Base-by-base conservation (phyloP, 352 stramenopile species). In the Phytophthora europaea region DNA sequence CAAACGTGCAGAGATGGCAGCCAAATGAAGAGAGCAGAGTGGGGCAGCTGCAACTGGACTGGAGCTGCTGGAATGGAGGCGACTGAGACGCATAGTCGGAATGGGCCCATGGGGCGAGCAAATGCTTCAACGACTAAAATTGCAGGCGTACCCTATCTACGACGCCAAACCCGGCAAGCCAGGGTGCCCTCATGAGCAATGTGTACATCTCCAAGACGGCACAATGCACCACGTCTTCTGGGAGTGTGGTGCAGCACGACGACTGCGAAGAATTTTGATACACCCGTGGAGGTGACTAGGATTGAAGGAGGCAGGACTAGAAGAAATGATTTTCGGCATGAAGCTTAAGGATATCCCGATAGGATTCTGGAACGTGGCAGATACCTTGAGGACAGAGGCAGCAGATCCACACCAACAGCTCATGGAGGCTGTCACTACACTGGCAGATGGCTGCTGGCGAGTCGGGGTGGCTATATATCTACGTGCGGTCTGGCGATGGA, bases 61-160 rank as follows among this genome's bases (percentile, higher is more conserved):
- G 28, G 4, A 28, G 15, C 4, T 5, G 4, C n/a, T 74, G 2
- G 74, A 54, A 13, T 64, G 57, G 57, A 53, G 40, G 22, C 4
- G 13, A 40, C 26, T 47, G 3, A 6, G 57, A 31, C 8, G 23
- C 3, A 45, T 55, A 40, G 18, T 40, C 10, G 52, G 52, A 38
- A 22, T 58, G 10, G 52, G 28, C 7, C 23, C 57, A 7, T 65
- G 58, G 58, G 58, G 58, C n/a, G 58, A 65, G 23, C 43, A 56
- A 16, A 45, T 65, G 6, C 16, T 65, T 1, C 28, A 33, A 4
- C 58, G 43, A 5, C 43, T 65, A 10, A 65, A 65, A 15, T 3
- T 20, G 2, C 40, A 48, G 2, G 58, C 58, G 3, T 65, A 22
- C n/a, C 56, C 58, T n/a, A 8, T 47, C 6, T 65, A 55, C 33